Percentiles rank a stretch among this genome's conserved stretches.
Evolutionary conservation across 257 asterid genomes (phyloP).

Genomic region (Linaria vulgaris): DNA sequence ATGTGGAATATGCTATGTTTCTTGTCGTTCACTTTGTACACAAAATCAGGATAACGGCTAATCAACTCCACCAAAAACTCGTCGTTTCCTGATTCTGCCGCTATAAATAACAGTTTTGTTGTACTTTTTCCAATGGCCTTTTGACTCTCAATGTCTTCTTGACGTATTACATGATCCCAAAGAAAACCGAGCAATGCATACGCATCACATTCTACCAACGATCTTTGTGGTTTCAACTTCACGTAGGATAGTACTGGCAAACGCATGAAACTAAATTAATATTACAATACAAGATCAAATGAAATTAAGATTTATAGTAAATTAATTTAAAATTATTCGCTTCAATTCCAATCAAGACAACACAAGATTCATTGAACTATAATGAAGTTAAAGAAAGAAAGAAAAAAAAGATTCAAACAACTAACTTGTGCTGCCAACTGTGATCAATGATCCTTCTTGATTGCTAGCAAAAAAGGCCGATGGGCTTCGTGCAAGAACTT

Average conservation of each 20-base stretch:
- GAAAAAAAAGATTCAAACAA: neutral
- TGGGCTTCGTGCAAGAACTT: constrained; percentile 36
- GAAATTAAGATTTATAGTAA: too few relatives aligned
- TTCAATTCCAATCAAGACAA: too few relatives aligned
- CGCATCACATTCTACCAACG: constrained; percentile 1
- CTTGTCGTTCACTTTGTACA: constrained; percentile 24
- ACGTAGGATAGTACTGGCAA: constrained; percentile 12
- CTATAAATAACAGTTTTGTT: constrained; percentile 19
- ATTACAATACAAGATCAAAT: too few relatives aligned
- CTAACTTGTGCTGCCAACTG: neutral
- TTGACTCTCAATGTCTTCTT: constrained; percentile 21
- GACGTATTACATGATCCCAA: constrained; percentile 12
- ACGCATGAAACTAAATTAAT: neutral
- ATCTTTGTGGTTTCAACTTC: constrained; percentile 2
- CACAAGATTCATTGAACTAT: too few relatives aligned
- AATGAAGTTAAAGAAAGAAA: too few relatives aligned
- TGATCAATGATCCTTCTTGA: constrained; percentile 1
- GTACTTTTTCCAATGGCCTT: neutral
- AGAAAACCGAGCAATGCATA: constrained; percentile 20
- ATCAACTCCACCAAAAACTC: constrained; percentile 35
- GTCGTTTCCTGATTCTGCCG: constrained; percentile 31
- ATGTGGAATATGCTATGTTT: constrained; percentile 39
- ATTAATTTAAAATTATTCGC: neutral
- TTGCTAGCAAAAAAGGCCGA: constrained; percentile 19
- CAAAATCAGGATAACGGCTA: constrained; percentile 27